Evolutionary conservation across 179 eudicot species (phyloP).

Genomic region (Corrigiola litoralis): DNA sequence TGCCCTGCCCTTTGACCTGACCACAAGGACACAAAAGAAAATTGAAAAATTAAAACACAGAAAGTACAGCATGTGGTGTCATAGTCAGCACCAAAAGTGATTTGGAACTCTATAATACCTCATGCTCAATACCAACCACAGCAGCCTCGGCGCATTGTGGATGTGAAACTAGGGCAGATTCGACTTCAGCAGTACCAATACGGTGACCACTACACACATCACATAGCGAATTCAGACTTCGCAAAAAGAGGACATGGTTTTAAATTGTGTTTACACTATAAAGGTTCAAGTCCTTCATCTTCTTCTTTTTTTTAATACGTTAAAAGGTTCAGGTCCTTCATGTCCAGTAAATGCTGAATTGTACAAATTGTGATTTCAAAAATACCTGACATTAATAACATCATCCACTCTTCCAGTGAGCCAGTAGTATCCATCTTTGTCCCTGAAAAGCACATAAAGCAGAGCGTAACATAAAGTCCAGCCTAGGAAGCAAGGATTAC

Average conservation of each 20-base stretch:
- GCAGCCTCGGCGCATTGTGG: constrained; percentile 98
- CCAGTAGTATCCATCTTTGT: constrained; percentile 97
- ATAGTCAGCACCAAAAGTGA: not conserved
- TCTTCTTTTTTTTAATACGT: no score
- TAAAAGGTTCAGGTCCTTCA: not conserved
- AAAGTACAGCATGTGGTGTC: not conserved
- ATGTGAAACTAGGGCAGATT: constrained; percentile 97
- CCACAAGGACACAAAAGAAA: not conserved
- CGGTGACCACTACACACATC: constrained; percentile 76
- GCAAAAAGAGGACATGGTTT: no score
- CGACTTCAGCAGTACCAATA: constrained; percentile 98
- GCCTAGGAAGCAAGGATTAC: no score
- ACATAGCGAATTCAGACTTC: constrained; percentile 1
- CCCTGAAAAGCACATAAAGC: constrained; percentile 55
- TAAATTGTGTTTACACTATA: not conserved
- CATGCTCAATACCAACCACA: constrained; percentile 97
- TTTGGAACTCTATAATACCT: constrained; percentile 38
- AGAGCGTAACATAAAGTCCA: no score
- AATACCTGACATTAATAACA: constrained; percentile 93
- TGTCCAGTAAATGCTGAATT: not conserved
- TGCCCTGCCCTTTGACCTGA: constrained; percentile 95
- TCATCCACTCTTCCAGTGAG: constrained; percentile 99
- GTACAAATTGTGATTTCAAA: not conserved
- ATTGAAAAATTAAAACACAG: not conserved
- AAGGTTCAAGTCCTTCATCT: not conserved